These are phyloP conservation scores for Nasturtium officinale DNA, from an alignment of 345 rosid genomes.

Conservation along the genomic window DNA sequence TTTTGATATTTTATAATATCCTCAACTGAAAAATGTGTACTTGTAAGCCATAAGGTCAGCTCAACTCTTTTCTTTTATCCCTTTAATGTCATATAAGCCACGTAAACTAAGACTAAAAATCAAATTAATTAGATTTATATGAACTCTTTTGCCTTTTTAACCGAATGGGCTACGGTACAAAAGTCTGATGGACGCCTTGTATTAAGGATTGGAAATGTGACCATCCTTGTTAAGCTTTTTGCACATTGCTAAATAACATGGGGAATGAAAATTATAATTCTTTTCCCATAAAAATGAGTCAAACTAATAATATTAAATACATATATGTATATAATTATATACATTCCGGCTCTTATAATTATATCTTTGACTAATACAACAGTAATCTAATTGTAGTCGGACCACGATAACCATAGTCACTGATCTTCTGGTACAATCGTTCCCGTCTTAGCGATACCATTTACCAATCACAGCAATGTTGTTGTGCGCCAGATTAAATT, in stretches of 20 bases:
- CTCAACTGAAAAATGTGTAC: neutral
- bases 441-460: neutral
- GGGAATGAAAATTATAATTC: conserved; percentile 39
- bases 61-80: neutral
- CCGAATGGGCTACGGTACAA: conserved; percentile 25
- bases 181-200: conserved; percentile 40
- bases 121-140: conserved; percentile 12
- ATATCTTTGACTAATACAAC: conserved; percentile 33
- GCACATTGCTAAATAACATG: conserved; percentile 40
- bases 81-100: conserved; percentile 8
- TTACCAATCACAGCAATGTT: conserved; percentile 15
- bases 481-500: conserved; percentile 4
- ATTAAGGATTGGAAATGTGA: conserved; percentile 41
- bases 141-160: conserved; percentile 1
- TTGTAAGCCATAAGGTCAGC: conserved; percentile 5
- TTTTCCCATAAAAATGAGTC: conserved; percentile 24
- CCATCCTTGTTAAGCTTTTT: conserved; percentile 31
- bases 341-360: conserved; percentile 14
- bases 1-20: conserved; percentile 3
- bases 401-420: conserved; percentile 24
- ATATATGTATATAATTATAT: neutral
- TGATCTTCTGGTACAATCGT: neutral
- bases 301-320: conserved; percentile 29
- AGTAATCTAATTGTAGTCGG: conserved; percentile 19
- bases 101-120: neutral